Evolutionary conservation across 192 early-diverging fungal genomes (phyloP), one percentile per base, ranked within the genome.

Genomic region (Mortierella hygrophila): DNA sequence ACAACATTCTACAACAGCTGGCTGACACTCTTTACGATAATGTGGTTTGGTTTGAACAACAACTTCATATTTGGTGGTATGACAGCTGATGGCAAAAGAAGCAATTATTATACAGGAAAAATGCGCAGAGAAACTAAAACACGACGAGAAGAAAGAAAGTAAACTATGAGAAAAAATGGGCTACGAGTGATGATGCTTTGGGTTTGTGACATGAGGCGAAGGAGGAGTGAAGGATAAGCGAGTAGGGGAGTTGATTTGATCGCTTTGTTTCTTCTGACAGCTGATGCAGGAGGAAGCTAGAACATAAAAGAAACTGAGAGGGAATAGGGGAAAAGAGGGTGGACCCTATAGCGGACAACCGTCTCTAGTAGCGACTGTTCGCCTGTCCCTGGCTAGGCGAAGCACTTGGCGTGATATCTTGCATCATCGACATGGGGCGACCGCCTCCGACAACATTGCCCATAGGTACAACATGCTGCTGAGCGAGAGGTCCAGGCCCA

Each of bases 341-440:
- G 5, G 4, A 26, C 20, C 5, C 32, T 29, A 20, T 73, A 32
- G 44, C 29, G 13, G 13, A 44, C 23, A 10, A 49, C 20, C 10
- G 13, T 44, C 38, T 40, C 40, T 74, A 86, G 60, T 86, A 86
- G 60, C 83, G 83, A 7, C 41, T 69, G 18, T 79, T 71, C 9
- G 60, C 75, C 55, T 86, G 83, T 32, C 63, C 68, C 26, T 86
- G 83, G 41, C 75, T 86, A 4, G 83, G 83, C 16, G 83, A 86
- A 6, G 83, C 83, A 44, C 72, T 80, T 0, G 83, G 83, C 0
- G 83, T 86, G 75, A 86, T 86, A 47, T 86, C 83, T 49, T 86
- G 83, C 83, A 86, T 86, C 83, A 86, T 86, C 65, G 83, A 80
- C 75, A 86, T 86, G 55, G 83, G 79, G 23, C 83, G 52, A n/a